Evolutionary conservation across 108 stramenopile genomes (phyloP).

Genomic region (Bacterosira constricta): DNA sequence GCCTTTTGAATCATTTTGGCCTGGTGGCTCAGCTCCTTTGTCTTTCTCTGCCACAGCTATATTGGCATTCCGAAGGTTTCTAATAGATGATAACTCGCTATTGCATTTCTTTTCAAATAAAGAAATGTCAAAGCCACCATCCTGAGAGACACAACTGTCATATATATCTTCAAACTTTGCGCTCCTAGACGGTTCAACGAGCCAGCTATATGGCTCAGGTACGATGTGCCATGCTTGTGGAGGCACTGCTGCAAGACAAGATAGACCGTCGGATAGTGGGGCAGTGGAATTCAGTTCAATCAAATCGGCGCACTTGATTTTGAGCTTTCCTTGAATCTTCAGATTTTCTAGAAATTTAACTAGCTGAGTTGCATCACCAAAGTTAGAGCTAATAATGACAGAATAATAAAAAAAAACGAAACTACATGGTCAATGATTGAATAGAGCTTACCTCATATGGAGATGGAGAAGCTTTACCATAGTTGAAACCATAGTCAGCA

Average conservation of each 20-base stretch:
- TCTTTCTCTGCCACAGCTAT: background rate
- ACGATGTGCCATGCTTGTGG: slow-evolving; percentile 63
- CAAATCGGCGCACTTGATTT: slow-evolving; percentile 29
- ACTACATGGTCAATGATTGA: slow-evolving; percentile 19
- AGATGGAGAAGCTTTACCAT: slow-evolving; percentile 67
- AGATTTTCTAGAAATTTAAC: slow-evolving; percentile 21
- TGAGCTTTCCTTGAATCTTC: slow-evolving; percentile 5
- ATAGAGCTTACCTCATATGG: slow-evolving; percentile 49
- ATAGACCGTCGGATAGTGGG: slow-evolving; percentile 68
- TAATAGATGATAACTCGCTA: slow-evolving; percentile 5
- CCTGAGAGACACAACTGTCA: slow-evolving; percentile 51
- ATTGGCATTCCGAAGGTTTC: background rate
- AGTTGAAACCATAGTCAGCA: slow-evolving; percentile 76
- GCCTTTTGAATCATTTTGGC: slow-evolving; percentile 14
- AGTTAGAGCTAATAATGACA: no score
- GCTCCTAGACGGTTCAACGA: slow-evolving; percentile 36
- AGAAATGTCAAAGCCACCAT: slow-evolving; percentile 67
- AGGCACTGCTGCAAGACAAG: slow-evolving; percentile 81
- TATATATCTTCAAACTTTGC: slow-evolving; percentile 71
- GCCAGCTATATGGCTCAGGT: slow-evolving; percentile 66
- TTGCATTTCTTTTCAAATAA: slow-evolving; percentile 58
- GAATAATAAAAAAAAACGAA: slow-evolving; percentile 45
- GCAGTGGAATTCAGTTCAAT: slow-evolving; percentile 25
- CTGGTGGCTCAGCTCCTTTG: background rate
- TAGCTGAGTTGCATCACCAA: no score